Evolutionary conservation across 1,284 basidiomycete species (phyloP).

Genomic region (Trichosporon coremiiforme): DNA sequence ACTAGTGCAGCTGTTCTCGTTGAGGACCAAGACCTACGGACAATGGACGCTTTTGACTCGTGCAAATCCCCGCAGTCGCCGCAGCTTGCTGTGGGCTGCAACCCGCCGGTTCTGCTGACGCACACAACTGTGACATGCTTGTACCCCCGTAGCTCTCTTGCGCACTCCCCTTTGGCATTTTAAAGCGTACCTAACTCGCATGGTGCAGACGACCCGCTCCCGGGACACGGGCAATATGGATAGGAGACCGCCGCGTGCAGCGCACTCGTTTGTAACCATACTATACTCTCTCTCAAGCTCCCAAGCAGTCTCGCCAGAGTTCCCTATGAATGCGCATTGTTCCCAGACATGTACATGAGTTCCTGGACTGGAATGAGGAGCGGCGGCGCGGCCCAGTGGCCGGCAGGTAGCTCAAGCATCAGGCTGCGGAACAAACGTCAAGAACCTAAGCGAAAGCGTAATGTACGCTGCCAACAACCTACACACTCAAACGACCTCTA

Average conservation of each 20-base stretch:
- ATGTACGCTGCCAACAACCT: neutral
- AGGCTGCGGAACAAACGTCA: neutral
- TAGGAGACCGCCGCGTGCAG: neutral
- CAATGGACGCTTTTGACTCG: neutral
- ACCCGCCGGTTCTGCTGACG: neutral
- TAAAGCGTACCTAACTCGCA: neutral
- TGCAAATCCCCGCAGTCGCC: neutral
- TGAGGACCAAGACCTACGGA: neutral
- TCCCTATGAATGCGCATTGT: neutral
- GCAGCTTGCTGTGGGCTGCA: neutral
- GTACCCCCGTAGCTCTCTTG: neutral
- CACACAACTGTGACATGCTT: neutral
- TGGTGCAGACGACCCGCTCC: neutral
- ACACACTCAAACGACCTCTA: neutral
- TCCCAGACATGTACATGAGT: neutral
- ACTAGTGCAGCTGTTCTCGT: neutral
- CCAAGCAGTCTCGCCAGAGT: too few relatives aligned
- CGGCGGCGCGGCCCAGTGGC: neutral
- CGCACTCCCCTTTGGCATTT: neutral
- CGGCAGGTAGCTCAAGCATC: constrained; percentile 4
- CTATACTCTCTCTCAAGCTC: neutral
- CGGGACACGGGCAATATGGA: neutral
- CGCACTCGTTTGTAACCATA: neutral
- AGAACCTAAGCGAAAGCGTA: constrained; percentile 7
- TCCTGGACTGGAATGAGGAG: neutral